Base-by-base conservation (phyloP, 169 alveolate genomes). In the Cystoisospora suis region DNA sequence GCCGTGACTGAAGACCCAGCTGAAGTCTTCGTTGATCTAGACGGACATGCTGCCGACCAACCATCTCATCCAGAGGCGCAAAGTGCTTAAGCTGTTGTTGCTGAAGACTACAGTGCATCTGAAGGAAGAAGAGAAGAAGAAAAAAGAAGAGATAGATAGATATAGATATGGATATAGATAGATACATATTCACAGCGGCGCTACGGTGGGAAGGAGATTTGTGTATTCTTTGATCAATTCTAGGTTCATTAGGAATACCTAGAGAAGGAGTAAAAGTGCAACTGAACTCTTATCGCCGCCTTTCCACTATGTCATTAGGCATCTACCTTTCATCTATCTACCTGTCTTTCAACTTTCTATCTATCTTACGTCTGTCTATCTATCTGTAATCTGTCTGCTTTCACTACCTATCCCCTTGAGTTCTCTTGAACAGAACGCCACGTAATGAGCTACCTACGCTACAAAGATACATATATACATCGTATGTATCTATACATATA, bases 41-140 rank as follows among this genome's bases (percentile, higher is more conserved):
- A 38, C 3, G 83, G 36, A 72, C 83, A 34, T 72, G 83, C 83
- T 0, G 15, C 40, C 83, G 83, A n/a, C 83, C 83, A 15, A 72
- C 83, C n/a, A 56, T 29, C 38, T 5, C 38, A 56, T 72, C 83
- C 32, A 72, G 53, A 2, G 23, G 83, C 58, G 83, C 83, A 72
- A 72, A 72, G 56, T 72, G 83, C 36, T 38, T 46, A 46, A 40
- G 83, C 20, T 72, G 56, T 53, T 38, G 83, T 34, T 72, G 83
- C 56, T 27, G 56, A 29, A 72, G 32, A 20, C 34, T 72, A 34
- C 34, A 29, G 56, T 72, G 83, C 23, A 72, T 72, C 83, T 72
- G 53, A 36, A 72, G 34, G 5, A 61, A 36, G 32, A 34, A 4
- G 34, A 1, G 27, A 34, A 72, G 2, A 5, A 65, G 34, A n/a